These are phyloP conservation scores for Priceomyces medius DNA, from an alignment of 805 yeast genomes.

Conservation along the genomic window DNA sequence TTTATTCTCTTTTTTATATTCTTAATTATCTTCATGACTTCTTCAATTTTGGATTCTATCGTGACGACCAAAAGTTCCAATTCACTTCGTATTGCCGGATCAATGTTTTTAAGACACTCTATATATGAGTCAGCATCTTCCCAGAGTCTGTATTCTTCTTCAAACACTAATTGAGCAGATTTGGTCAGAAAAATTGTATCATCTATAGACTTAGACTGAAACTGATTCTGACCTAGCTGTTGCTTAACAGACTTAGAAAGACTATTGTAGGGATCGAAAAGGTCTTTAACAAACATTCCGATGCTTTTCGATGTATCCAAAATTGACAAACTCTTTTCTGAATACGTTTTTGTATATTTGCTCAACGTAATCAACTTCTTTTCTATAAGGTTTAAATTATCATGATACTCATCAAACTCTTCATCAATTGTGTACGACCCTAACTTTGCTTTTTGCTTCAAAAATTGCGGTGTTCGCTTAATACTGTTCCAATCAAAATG, in stretches of 20 bases:
- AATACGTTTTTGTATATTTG: slow-evolving; percentile 14
- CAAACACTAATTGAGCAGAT: slow-evolving; percentile 8
- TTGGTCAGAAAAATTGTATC: slow-evolving; percentile 8
- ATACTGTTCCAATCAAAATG: slow-evolving; percentile 25
- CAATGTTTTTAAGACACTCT: slow-evolving; percentile 15
- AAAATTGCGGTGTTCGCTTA: slow-evolving; percentile 31
- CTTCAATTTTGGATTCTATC: slow-evolving; percentile 14
- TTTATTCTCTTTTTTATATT: slow-evolving; percentile 26
- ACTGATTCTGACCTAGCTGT: slow-evolving; percentile 6
- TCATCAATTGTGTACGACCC: slow-evolving; percentile 37
- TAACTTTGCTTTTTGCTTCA: slow-evolving; percentile 26
- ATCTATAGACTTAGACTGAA: slow-evolving; percentile 4
- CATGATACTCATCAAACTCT: slow-evolving; percentile 31
- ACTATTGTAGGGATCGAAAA: slow-evolving; percentile 23
- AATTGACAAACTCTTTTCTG: slow-evolving; percentile 7
- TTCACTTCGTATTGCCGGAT: slow-evolving; percentile 14
- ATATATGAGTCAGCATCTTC: slow-evolving; percentile 17
- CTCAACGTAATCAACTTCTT: slow-evolving; percentile 14
- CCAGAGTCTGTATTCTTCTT: slow-evolving; percentile 19
- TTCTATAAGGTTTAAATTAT: slow-evolving; percentile 17
- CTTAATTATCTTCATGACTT: slow-evolving; percentile 16
- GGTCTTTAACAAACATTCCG: slow-evolving; percentile 15
- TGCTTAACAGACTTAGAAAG: slow-evolving; percentile 10
- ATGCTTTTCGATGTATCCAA: slow-evolving; percentile 12
- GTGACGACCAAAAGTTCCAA: slow-evolving; percentile 8